A percentile compares a stretch with the other conserved stretches of the same genome.
phyloP scores from a whole-genome alignment of 148 eudicot genomes.

The Nyssa sinensis region DNA sequence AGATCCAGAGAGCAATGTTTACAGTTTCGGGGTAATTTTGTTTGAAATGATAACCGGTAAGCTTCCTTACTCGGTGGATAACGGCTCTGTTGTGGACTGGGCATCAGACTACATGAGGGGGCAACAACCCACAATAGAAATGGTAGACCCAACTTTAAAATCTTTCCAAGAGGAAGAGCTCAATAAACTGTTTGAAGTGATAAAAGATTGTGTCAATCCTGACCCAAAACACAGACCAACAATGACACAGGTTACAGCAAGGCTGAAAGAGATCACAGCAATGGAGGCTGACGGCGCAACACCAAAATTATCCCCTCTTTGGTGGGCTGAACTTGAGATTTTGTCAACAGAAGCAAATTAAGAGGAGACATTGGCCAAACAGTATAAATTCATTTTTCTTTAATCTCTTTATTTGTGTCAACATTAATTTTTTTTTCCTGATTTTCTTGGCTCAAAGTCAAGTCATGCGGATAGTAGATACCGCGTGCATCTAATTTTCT shows the following conservation, averaged over 20 bases:
- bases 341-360: slow-evolving; percentile 43
- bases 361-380: slow-evolving; percentile 21
- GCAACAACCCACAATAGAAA: slow-evolving; percentile 36
- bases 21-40: slow-evolving; percentile 72
- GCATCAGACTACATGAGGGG: slow-evolving; percentile 44
- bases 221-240: slow-evolving; percentile 63
- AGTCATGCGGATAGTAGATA: no score
- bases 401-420: neutral
- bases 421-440: neutral
- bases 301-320: slow-evolving; percentile 76
- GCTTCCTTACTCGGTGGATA: slow-evolving; percentile 52
- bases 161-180: slow-evolving; percentile 48
- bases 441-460: neutral
- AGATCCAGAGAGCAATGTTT: slow-evolving; percentile 53
- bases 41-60: slow-evolving; percentile 76
- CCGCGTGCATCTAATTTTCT: neutral
- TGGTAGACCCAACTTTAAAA: slow-evolving; percentile 64
- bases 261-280: slow-evolving; percentile 58
- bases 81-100: slow-evolving; percentile 52
- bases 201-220: slow-evolving; percentile 50
- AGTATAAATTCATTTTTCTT: neutral
- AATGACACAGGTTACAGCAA: slow-evolving; percentile 52
- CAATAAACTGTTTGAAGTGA: slow-evolving; percentile 38
- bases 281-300: slow-evolving; percentile 68
- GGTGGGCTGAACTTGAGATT: slow-evolving; percentile 97